Conservation (phyloP, 345 rosid species). For the Microcos paniculata region DNA sequence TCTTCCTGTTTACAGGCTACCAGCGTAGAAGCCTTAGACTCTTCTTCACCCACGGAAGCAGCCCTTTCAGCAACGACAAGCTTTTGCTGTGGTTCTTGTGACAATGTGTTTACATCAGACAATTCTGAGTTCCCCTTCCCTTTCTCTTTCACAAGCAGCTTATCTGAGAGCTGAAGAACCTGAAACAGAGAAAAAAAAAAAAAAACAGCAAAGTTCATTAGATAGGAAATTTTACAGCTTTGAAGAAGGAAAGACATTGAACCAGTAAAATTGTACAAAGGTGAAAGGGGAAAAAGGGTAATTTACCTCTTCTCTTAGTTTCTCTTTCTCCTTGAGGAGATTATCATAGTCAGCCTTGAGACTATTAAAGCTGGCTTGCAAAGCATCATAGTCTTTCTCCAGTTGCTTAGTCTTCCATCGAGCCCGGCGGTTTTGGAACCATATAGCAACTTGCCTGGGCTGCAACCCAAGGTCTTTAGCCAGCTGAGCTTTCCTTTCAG, state of each 20-base stretch:
- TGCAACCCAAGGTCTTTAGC: constrained; percentile 64
- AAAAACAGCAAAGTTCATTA: background rate
- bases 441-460: constrained; percentile 69
- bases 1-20: constrained; percentile 46
- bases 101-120: constrained; percentile 13
- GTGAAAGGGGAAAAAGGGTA: background rate
- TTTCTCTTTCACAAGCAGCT: constrained; percentile 33
- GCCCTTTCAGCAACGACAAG: constrained; percentile 27
- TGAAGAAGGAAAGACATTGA: background rate
- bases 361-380: constrained; percentile 43
- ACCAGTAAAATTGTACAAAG: background rate
- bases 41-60: constrained; percentile 33
- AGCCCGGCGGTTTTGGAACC: constrained; percentile 78
- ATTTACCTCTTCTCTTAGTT: constrained; percentile 47
- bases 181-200: constrained; percentile 16
- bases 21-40: constrained; percentile 21
- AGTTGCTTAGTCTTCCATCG: no score
- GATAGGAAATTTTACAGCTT: background rate
- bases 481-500: constrained; percentile 62
- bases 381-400: constrained; percentile 53
- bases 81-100: constrained; percentile 23
- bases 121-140: constrained; percentile 20
- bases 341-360: constrained; percentile 52
- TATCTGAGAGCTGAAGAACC: constrained; percentile 46
- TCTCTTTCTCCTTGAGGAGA: constrained; percentile 47